These are phyloP conservation scores for Ophioceras dolichostomum DNA, from an alignment of 2,329 filamentous ascomycete species.

Conservation along the genomic window DNA sequence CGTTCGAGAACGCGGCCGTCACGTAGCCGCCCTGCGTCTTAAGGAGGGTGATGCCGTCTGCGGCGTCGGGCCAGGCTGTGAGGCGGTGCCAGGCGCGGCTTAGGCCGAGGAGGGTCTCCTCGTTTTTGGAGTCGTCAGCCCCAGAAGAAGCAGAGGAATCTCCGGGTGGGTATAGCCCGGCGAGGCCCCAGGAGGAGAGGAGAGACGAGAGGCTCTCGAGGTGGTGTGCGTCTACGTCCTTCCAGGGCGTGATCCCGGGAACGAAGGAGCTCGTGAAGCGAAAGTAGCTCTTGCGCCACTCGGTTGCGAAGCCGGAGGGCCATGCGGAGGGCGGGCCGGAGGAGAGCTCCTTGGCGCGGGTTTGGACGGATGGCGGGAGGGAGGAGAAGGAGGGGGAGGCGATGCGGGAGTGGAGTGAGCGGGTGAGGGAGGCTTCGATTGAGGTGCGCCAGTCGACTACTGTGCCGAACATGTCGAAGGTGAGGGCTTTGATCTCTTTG, in stretches of 20 bases:
- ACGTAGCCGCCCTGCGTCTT: conserved; percentile 28
- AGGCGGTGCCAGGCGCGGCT: conserved; percentile 63
- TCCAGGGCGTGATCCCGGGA: conserved; percentile 37
- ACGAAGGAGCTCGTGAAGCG: conserved; percentile 45
- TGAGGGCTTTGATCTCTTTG: conserved; percentile 46
- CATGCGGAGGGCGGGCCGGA: conserved; percentile 7
- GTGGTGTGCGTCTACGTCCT: conserved; percentile 63
- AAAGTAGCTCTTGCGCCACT: conserved; percentile 57
- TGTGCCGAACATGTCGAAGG: conserved; percentile 72
- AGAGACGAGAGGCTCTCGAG: conserved; percentile 47
- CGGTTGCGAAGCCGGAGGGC: conserved; percentile 52
- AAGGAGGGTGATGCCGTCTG: conserved; percentile 41
- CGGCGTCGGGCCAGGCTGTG: conserved; percentile 54
- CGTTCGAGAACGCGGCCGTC: conserved; percentile 63
- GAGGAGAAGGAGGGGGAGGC: conserved; percentile 30
- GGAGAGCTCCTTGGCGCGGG: conserved; percentile 32
- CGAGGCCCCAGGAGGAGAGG: conserved; percentile 41
- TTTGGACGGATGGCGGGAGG: conserved; percentile 31
- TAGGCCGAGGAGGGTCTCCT: conserved; percentile 41
- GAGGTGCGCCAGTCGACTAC: conserved; percentile 67
- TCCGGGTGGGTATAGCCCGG: conserved; percentile 50
- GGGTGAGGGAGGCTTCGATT: conserved; percentile 45
- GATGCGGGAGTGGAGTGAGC: conserved; percentile 32
- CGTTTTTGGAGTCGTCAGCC: conserved; percentile 31
- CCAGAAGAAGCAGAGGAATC: too few species aligned